Evolutionary conservation across 164 flowering plant genomes (phyloP), one percentile per base, ranked within the genome.

Genomic region (Sedum album): DNA sequence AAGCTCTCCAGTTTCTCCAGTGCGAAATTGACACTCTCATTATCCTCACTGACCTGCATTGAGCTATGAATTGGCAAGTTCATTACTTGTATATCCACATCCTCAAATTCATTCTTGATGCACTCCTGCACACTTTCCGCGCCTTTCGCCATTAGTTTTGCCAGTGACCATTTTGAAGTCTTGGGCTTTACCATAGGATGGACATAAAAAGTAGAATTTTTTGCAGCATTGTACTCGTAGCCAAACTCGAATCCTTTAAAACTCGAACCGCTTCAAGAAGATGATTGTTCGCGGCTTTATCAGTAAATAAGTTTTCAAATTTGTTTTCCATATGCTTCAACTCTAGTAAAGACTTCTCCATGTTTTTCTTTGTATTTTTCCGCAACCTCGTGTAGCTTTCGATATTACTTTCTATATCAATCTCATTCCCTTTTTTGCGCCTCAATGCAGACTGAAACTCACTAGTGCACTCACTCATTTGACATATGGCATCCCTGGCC

Each of bases 301-400:
- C 2, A 28, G 66, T 14, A 53, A 60, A 44, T 44, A 44, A 38
- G 5, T 64, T 28, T 0, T 42, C 69, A 9, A 36, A n/a, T 23
- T 14, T 71, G 71, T 57, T 38, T 8, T 79, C 75, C 21, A 72
- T 70, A 44, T 74, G 79, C 71, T 76, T 82, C 73, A 82, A 35
- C 1, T 71, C 57, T 15, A 67, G 63, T 13, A 79, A 70, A 66
- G 48, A 63, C 42, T 74, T 80, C 2, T 25, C 31, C 5, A 57
- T 65, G 5, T 73, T 79, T 69, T 77, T 82, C 66, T 75, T 82
- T 74, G 75, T 70, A 17, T 72, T 65, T 73, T 78, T 84, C 33
- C 82, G 71, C 9, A 60, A 71, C 20, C 60, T 39, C 26, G 60
- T 5, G 48, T 72, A 80, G 25, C 60, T 30, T 9, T 5, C 11